Evolutionary conservation across 2,329 filamentous ascomycete genomes (phyloP), one percentile per base, ranked within the genome.

Genomic region (Blumeriella jaapii): DNA sequence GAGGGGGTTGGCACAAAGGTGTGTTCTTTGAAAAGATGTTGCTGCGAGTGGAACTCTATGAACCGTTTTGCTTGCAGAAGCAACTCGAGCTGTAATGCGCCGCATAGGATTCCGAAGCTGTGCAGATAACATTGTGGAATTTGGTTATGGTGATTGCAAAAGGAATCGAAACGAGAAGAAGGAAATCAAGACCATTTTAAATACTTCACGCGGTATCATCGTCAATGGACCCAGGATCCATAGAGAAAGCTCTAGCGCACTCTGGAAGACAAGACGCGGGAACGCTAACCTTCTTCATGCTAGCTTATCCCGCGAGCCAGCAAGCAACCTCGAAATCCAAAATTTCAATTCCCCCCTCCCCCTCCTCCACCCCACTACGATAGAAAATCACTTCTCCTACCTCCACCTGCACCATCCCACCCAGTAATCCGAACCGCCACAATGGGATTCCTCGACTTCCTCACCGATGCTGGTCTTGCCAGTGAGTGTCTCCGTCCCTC

Each of bases 381-480:
- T 40, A 34, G 16, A 34, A 13, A 18, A 40, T 37, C 32, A 34
- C 32, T 15, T 23, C 17, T 29, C 33, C 34, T 34, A 30, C 20
- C 25, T 29, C 16, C 20, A 19, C 26, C 16, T 31, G 24, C 34
- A 27, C n/a, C n/a, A 22, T 5, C 16, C 5, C 24, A 33, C 23
- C 29, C 24, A 28, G 32, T 7, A 24, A 35, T 19, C 39, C 16
- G 23, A 42, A 26, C 26, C 23, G 30, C 42, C 48, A 56, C 40
- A 36, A 82, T 82, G 77, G 76, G 77, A 61, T 81, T 81, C 69
- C 64, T 69, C 60, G 75, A 81, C 60, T 65, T 82, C 54, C 58
- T 74, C 53, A 68, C 71, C 59, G 75, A 78, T 59, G 64, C 74
- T 63, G 76, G 77, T 59, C 63, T 76, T 44, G 63, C 67, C 50